Percentiles rank a stretch among this genome's conserved stretches.
Evolutionary conservation across 176 grass and related monocot genomes (phyloP).

Genomic region (Musa troglodytarum): DNA sequence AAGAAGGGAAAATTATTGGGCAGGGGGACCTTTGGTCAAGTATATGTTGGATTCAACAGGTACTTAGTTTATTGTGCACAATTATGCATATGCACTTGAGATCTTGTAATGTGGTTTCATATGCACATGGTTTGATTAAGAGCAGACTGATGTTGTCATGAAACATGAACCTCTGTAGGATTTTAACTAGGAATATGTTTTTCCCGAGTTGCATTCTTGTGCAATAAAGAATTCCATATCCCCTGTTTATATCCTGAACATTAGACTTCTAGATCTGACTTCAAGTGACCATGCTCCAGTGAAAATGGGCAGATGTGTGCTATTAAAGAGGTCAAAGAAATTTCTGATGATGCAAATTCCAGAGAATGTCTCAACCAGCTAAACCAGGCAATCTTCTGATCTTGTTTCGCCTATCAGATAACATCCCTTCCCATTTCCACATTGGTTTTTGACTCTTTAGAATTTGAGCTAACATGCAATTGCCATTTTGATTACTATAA

Average conservation of each 20-base stretch:
- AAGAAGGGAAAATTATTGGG: constrained; percentile 63
- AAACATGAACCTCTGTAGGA: too few species aligned
- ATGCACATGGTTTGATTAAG: background rate
- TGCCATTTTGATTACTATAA: background rate
- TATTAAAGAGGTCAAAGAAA: constrained; percentile 87
- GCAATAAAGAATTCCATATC: too few species aligned
- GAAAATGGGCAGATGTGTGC: constrained; percentile 83
- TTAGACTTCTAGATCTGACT: background rate
- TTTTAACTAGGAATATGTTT: too few species aligned
- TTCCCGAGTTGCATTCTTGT: too few species aligned
- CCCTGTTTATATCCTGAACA: background rate
- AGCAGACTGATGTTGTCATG: background rate
- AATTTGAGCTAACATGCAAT: background rate
- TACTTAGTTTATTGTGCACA: constrained; percentile 10
- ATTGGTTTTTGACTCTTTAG: constrained; percentile 6
- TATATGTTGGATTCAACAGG: constrained; percentile 75
- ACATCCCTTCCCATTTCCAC: background rate
- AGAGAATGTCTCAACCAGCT: constrained; percentile 89
- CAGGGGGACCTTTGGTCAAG: constrained; percentile 66
- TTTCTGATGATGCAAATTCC: constrained; percentile 76
- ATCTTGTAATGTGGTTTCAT: background rate
- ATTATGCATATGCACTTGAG: background rate
- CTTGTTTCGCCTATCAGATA: constrained; percentile 13
- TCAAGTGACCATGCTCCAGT: constrained; percentile 30
- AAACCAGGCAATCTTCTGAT: constrained; percentile 53